These are phyloP conservation scores for Rhynchosporium secalis DNA, from an alignment of 2,329 filamentous ascomycete genomes.

Conservation along the genomic window DNA sequence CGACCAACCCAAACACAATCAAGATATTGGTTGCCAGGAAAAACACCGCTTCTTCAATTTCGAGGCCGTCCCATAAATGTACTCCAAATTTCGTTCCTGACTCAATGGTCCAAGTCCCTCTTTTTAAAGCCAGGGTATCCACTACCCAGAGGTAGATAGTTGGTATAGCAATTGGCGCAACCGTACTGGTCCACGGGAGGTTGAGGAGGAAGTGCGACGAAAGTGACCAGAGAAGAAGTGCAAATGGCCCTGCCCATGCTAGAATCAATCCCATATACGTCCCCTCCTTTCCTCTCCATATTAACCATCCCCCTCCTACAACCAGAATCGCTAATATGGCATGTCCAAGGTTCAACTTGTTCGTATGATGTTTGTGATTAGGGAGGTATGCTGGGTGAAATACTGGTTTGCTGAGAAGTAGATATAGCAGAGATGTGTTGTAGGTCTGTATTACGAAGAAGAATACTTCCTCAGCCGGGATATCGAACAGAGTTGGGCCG, in stretches of 20 bases:
- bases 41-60: constrained; percentile 74
- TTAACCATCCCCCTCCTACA: constrained; percentile 46
- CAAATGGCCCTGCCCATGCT: constrained; percentile 66
- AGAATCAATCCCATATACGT: constrained; percentile 72
- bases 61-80: constrained; percentile 63
- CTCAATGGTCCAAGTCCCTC: constrained; percentile 72
- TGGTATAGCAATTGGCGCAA: constrained; percentile 60
- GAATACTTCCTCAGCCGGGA: constrained; percentile 72
- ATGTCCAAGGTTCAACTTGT: constrained; percentile 50
- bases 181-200: constrained; percentile 58
- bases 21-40: constrained; percentile 70
- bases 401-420: constrained; percentile 62
- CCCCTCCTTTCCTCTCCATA: constrained; percentile 49
- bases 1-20: constrained; percentile 67
- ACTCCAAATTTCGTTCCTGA: constrained; percentile 65
- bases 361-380: constrained; percentile 27
- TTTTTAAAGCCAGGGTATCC: constrained; percentile 64
- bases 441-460: constrained; percentile 79
- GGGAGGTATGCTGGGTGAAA: constrained; percentile 57
- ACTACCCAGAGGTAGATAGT: constrained; percentile 73
- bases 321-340: constrained; percentile 47
- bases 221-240: constrained; percentile 63
- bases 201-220: constrained; percentile 63
- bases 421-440: constrained; percentile 67
- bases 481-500: constrained; percentile 61